Percentiles rank a stretch among this genome's conserved stretches.
Evolutionary conservation across 148 eudicot genomes (phyloP).

Genomic region (Chenopodium suecicum): DNA sequence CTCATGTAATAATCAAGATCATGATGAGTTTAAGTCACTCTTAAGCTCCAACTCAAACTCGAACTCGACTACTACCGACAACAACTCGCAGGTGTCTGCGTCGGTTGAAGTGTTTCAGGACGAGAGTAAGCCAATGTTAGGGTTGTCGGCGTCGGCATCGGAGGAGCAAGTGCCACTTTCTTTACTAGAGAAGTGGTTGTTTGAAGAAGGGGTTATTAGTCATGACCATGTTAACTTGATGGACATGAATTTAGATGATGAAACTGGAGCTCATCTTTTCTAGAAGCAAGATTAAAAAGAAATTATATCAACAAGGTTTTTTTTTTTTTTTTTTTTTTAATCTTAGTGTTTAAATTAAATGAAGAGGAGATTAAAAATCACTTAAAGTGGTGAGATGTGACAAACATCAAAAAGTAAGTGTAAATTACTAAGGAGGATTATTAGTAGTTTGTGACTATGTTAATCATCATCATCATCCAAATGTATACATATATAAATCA

Average conservation of each 20-base stretch:
- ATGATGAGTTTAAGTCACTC: constrained; percentile 30
- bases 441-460: constrained; percentile 16
- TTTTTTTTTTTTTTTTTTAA: not conserved
- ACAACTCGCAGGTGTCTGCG: constrained; percentile 5
- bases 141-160: not conserved
- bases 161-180: constrained; percentile 38
- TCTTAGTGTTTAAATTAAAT: constrained; percentile 9
- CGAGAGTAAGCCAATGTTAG: constrained; percentile 37
- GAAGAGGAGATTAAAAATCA: not conserved
- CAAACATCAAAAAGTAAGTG: constrained; percentile 17
- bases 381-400: not conserved
- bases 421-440: constrained; percentile 24
- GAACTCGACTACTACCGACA: constrained; percentile 21
- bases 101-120: constrained; percentile 28
- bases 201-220: constrained; percentile 57
- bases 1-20: not conserved
- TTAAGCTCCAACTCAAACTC: constrained; percentile 36
- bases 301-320: not conserved
- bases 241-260: constrained; percentile 46
- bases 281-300: constrained; percentile 16
- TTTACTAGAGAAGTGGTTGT: constrained; percentile 69
- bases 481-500: constrained; percentile 10
- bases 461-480: not conserved
- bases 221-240: constrained; percentile 42
- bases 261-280: constrained; percentile 39